These are phyloP conservation scores for Globisporangium megalacanthum DNA, from an alignment of 352 stramenopile species.

Conservation along the genomic window DNA sequence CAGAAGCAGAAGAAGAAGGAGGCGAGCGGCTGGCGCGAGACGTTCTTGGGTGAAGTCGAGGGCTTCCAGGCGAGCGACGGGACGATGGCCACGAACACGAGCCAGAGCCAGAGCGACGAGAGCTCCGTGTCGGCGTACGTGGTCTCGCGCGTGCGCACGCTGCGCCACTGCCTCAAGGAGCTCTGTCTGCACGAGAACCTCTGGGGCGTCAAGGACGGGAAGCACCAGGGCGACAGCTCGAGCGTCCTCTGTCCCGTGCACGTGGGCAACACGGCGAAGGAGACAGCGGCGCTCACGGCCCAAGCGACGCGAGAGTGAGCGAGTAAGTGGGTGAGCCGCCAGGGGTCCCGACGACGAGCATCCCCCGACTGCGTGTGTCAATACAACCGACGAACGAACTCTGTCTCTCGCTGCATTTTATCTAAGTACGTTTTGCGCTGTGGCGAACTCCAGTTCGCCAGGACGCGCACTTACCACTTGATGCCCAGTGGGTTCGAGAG, in stretches of 20 bases:
- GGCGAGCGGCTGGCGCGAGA: constrained; percentile 53
- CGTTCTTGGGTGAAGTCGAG: constrained; percentile 68
- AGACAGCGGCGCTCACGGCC: constrained; percentile 58
- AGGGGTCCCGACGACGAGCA: constrained; percentile 6
- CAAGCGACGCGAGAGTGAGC: constrained; percentile 24
- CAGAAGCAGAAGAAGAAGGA: constrained; percentile 56
- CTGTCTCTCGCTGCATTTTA: too few relatives aligned
- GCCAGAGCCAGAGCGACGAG: constrained; percentile 43
- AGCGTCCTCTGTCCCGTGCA: constrained; percentile 80
- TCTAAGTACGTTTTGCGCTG: too few relatives aligned
- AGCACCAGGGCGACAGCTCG: constrained; percentile 63
- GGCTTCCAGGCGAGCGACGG: constrained; percentile 46
- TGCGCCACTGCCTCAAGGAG: constrained; percentile 69
- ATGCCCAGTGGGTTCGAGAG: constrained; percentile 81
- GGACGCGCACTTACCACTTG: constrained; percentile 57
- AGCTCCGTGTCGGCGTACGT: constrained; percentile 58
- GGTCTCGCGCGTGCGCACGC: constrained; percentile 51
- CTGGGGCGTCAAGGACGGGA: constrained; percentile 72
- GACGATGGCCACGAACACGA: constrained; percentile 16
- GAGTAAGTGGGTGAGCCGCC: not conserved
- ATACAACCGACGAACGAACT: constrained; percentile 2
- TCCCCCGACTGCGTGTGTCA: too few relatives aligned
- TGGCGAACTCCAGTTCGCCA: too few relatives aligned
- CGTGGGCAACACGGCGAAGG: constrained; percentile 54
- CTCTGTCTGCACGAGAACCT: constrained; percentile 82